Evolutionary conservation across 345 rosid genomes (phyloP).

Genomic region (Arabidopsis thaliana): TAIR10.1 NC_003070.9:29187501-29188000

Average conservation of each 20-base stretch:
- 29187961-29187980: conserved; percentile 47
- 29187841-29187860: conserved; percentile 49
- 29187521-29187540: background rate
- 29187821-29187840: conserved; percentile 38
- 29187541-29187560: background rate
- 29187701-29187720: background rate
- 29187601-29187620: conserved; percentile 56
- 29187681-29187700: background rate
- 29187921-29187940: background rate
- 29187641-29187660: conserved; percentile 45
- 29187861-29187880: conserved; percentile 33
- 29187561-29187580: conserved; percentile 50
- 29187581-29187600: conserved; percentile 39
- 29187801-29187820: conserved; percentile 12
- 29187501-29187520: conserved; percentile 17
- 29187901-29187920: conserved; percentile 45
- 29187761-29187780: background rate
- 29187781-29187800: conserved; percentile 22
- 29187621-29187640: conserved; percentile 49
- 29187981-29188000: conserved; percentile 56
- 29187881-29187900: conserved; percentile 63
- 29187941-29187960: conserved; percentile 56
- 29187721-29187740: background rate
- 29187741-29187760: conserved; percentile 22
- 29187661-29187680: conserved; percentile 11